phyloP scores from a whole-genome alignment of 139 green algal genomes.

The Nannochloris sp. region DNA sequence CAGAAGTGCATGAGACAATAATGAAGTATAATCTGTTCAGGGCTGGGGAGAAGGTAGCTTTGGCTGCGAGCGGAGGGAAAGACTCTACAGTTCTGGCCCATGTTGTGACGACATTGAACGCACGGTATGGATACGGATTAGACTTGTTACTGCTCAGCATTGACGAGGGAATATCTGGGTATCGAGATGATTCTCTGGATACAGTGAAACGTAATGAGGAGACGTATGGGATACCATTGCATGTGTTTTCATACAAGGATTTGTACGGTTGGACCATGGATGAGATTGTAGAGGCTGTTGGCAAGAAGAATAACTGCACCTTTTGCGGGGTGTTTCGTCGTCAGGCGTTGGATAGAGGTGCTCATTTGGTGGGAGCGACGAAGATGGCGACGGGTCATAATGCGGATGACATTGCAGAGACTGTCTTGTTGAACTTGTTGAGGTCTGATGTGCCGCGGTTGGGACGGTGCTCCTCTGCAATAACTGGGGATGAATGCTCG shows the following conservation, averaged over 20 bases:
- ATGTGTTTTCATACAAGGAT: slow-evolving; percentile 86
- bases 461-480: slow-evolving; percentile 62
- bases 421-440: slow-evolving; percentile 93
- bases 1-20: slow-evolving; percentile 92
- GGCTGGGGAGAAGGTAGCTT: slow-evolving; percentile 73
- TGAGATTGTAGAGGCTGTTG: slow-evolving; percentile 88
- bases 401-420: slow-evolving; percentile 95
- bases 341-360: slow-evolving; percentile 85
- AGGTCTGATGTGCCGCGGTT: slow-evolving; percentile 80
- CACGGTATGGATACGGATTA: slow-evolving; percentile 81
- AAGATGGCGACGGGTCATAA: slow-evolving; percentile 92
- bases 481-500: slow-evolving; percentile 68
- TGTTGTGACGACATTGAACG: slow-evolving; percentile 85
- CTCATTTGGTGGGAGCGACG: slow-evolving; percentile 48
- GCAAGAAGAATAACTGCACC: slow-evolving; percentile 92
- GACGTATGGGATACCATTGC: slow-evolving; percentile 64
- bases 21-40: slow-evolving; percentile 63
- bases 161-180: slow-evolving; percentile 93
- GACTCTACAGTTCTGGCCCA: slow-evolving; percentile 96
- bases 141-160: slow-evolving; percentile 94
- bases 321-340: slow-evolving; percentile 94
- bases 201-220: slow-evolving; percentile 92
- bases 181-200: slow-evolving; percentile 91
- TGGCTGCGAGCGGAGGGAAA: slow-evolving; percentile 87
- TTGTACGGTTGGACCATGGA: slow-evolving; percentile 99